Base-by-base conservation (phyloP, 495 filamentous ascomycete species). In the Talaromyces thailandensis region DNA sequence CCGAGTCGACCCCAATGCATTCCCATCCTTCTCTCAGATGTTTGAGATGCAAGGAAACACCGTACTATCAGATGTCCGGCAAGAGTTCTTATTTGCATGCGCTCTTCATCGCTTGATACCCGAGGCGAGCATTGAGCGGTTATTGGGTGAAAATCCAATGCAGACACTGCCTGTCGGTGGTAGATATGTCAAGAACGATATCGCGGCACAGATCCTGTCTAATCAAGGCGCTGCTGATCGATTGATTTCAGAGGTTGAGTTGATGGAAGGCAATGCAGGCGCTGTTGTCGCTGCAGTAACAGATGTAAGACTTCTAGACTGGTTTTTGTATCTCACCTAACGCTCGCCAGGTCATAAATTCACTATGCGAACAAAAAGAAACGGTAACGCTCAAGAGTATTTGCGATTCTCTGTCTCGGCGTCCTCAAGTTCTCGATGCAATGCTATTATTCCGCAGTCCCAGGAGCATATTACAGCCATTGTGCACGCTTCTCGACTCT, bases 221-320 rank as follows among this genome's bases (percentile, higher is more conserved):
- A 88, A 94, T 63, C 82, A 84, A 0, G 88, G 88, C 60, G 82
- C 82, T 29, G 83, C 89, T 0, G 89, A 92, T 64, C 84, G 85
- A 62, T 77, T 96, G 31, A 84, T 96, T 28, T 75, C 74, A 11
- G 90, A 96, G 67, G 80, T 98, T 61, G 92, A 96, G 64, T 87
- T 86, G n/a, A 90, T 96, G 81, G 91, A 96, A 69, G 94, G 94
- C 0, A 98, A 98, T 73, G 90, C 91, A 1, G 94, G 91, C 21
- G 92, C 93, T 2, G 91, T 94, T 29, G 90, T 89, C 25, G 84
- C 84, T 50, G 90, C 92, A 7, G 79, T 98, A 18, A 84, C 87
- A 31, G 90, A 96, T 78, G 89, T 92, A 74, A 57, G 70, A 56
- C 2, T 6, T 3, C 53, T 23, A 18, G 7, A 16, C 6, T 26